Base-by-base conservation (phyloP, 1,284 basidiomycete genomes). In the Earliella scabrosa region DNA sequence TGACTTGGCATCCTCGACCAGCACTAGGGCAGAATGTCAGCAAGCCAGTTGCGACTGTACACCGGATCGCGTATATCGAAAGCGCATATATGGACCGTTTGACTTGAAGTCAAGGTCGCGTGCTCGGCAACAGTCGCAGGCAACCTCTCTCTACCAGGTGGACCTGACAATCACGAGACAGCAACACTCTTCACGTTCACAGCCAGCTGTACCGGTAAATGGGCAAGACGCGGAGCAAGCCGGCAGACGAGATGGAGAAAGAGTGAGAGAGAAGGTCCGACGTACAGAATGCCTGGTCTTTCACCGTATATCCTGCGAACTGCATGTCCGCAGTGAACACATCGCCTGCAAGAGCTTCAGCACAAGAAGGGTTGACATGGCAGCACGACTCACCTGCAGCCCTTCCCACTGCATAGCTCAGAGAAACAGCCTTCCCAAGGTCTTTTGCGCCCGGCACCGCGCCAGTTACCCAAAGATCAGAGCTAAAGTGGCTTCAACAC, bases 241-340 rank as follows among this genome's bases (percentile, higher is more conserved):
- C n/a, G n/a, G n/a, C n/a, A n/a, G n/a, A n/a, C n/a, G n/a, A n/a
- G n/a, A n/a, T n/a, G 14, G 36, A n/a, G 45, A 24, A 24, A 52
- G 38, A 14, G 47, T 54, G 31, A n/a, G 23, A 43, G 10, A 13
- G 9, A 1, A 24, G 41, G 43, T 40, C n/a, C n/a, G n/a, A 79
- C 86, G 67, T 57, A 91, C 90, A 72, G 68, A 86, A 91, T 9
- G 87, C 87, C 67, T 92, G 90, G 58, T 87, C 73, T 16, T 77
- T 63, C 35, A 92, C 79, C 3, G 78, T 82, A 65, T 79, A 83
- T 47, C 78, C 75, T 29, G 77, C 86, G 54, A 92, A 80, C 45
- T 77, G 62, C 31, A 88, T 72, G n/a, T 75, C 69, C 1, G 85
- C 82, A 31, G 81, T 78, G 64, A 82, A 77, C 35, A 89, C 76